Conservation (phyloP, 768 basidiomycete genomes). For the Naganishia vaughanmartiniae region DNA sequence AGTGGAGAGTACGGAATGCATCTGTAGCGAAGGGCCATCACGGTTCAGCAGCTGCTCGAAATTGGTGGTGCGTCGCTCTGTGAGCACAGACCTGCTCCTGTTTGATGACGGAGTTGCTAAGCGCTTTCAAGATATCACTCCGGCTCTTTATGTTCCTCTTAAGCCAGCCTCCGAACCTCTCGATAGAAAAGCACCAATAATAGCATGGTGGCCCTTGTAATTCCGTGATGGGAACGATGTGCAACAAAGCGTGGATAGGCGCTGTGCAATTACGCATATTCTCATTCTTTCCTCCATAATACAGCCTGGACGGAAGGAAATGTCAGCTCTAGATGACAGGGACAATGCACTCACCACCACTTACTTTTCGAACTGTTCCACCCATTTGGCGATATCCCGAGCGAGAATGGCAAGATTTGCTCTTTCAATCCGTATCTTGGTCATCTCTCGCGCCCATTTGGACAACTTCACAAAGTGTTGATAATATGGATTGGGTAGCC, state of each 20-base stretch:
- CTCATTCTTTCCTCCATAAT: background rate
- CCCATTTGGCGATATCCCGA: background rate
- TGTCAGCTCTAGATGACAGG: no score
- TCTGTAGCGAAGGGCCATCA: no score
- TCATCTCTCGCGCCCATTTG: background rate
- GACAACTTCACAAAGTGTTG: background rate
- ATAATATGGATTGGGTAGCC: background rate
- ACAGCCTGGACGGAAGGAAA: background rate
- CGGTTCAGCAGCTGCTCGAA: no score
- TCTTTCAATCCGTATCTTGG: background rate
- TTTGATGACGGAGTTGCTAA: conserved; percentile 4
- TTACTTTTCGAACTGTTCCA: background rate
- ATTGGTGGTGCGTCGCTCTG: no score
- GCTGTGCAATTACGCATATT: background rate
- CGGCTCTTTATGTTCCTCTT: background rate
- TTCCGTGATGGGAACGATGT: background rate
- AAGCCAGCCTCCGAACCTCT: background rate
- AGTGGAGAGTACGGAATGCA: no score
- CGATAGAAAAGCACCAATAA: conserved; percentile 7
- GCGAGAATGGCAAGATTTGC: background rate
- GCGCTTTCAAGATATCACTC: background rate
- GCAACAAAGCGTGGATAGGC: background rate
- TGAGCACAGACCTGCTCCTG: background rate
- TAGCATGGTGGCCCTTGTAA: background rate
- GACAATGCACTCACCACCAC: background rate